A percentile compares a stretch with the other conserved stretches of the same genome.
phyloP scores from a whole-genome alignment of 345 rosid genomes.

The Brassica carinata region DNA sequence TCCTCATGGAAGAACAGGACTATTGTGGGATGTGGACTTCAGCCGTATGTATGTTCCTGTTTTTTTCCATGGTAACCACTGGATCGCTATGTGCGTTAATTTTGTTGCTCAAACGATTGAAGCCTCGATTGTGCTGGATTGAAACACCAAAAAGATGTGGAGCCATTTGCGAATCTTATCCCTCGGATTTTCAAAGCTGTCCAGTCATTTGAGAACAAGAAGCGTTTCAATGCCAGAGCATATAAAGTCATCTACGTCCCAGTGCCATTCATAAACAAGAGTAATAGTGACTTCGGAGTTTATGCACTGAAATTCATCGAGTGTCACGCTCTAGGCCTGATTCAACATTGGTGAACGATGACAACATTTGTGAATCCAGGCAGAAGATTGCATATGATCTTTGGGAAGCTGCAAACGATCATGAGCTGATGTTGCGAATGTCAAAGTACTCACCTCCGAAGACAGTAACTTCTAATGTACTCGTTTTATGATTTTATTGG shows the following conservation, averaged over 20 bases:
- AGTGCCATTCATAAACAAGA: neutral
- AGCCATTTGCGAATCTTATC: no score
- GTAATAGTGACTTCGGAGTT: neutral
- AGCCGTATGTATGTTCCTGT: neutral
- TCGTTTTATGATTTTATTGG: neutral
- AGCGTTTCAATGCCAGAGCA: no score
- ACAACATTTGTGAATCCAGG: neutral
- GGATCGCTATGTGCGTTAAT: no score
- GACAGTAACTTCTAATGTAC: neutral
- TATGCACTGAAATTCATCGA: neutral
- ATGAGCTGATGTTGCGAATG: neutral
- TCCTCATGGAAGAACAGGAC: neutral
- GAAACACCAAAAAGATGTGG: no score
- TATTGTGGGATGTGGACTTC: neutral
- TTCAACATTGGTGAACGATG: neutral
- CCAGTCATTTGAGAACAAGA: no score
- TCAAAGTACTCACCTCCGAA: neutral
- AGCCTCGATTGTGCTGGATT: no score
- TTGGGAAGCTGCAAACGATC: neutral
- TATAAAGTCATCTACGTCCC: neutral
- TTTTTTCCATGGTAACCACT: neutral
- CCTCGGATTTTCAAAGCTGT: no score
- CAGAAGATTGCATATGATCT: neutral
- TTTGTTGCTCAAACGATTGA: no score
- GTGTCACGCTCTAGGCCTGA: neutral